Conservation (phyloP, 257 asterid genomes). For the Solanum gandarillasii region DNA sequence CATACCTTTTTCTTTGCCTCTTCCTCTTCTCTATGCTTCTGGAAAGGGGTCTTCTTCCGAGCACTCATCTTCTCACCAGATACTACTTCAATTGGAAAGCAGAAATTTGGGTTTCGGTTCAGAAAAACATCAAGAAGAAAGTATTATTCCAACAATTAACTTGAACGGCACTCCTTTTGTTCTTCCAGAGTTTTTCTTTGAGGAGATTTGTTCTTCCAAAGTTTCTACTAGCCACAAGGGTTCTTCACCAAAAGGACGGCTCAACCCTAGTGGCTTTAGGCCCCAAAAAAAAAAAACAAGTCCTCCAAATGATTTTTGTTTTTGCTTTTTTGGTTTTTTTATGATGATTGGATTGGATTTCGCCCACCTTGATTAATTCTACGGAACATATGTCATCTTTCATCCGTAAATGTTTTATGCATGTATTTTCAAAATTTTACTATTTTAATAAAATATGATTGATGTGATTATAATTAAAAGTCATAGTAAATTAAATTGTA, state of each 20-base stretch:
- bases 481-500: too few relatives aligned
- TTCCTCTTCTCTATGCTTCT: constrained; percentile 94
- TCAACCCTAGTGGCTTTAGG: neutral
- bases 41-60: constrained; percentile 87
- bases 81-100: constrained; percentile 8
- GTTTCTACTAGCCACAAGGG: neutral
- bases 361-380: neutral
- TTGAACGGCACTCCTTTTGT: neutral
- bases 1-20: constrained; percentile 79
- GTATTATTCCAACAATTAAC: neutral
- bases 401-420: neutral
- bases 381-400: too few relatives aligned
- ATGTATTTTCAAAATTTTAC: too few relatives aligned
- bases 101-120: neutral
- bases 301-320: neutral
- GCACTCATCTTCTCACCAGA: constrained; percentile 51
- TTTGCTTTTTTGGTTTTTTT: too few relatives aligned
- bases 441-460: too few relatives aligned
- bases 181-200: neutral
- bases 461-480: neutral
- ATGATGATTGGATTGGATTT: neutral
- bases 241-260: neutral
- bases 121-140: neutral
- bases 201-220: neutral
- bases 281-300: neutral